Base-by-base conservation (phyloP, 2,329 filamentous ascomycete species). In the Hymenoscyphus infarciens region DNA sequence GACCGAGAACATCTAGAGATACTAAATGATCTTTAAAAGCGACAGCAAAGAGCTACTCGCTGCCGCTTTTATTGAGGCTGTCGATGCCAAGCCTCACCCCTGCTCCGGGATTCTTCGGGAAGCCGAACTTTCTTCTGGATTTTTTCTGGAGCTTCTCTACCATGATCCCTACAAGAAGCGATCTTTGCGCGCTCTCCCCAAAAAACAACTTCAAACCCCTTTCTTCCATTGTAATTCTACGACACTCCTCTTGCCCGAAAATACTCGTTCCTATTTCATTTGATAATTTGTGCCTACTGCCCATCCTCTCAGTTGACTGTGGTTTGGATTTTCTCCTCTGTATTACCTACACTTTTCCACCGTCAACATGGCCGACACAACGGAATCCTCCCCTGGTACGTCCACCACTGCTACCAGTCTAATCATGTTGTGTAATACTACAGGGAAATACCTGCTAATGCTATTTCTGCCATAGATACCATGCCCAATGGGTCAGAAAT, bases 341-440 rank as follows among this genome's bases (percentile, higher is more conserved):
- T 59, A 45, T 60, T 39, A 52, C 25, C 45, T 52, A 31, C 38
- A 53, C 42, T 27, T 56, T 57, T 56, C 58, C 63, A 70, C 61
- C 56, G 74, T 74, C 72, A 67, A 70, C 64, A 68, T 63, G 58
- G 71, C 72, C 70, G 68, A 73, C 64, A 68, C 66, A 63, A 68
- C 69, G 61, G 65, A 61, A 60, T 60, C 60, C 60, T 61, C 69
- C 56, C 62, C 70, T 64, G 70, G 72, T 72, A 71, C 57, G 70
- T 70, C 49, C 19, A 31, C 15, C 11, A 58, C 19, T 25, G 6
- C 33, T 11, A 13, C 35, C 22, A 52, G 16, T 52, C 13, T 27
- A 59, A 35, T 2, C 27, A 35, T 6, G 22, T 31, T 25, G 45
- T 22, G 45, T 11, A n/a, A 45, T 19, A 7, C 52, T 31, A 39